These are phyloP conservation scores for Solanum hybrid DNA, from an alignment of 305 asterid species.

Conservation along the genomic window DNA sequence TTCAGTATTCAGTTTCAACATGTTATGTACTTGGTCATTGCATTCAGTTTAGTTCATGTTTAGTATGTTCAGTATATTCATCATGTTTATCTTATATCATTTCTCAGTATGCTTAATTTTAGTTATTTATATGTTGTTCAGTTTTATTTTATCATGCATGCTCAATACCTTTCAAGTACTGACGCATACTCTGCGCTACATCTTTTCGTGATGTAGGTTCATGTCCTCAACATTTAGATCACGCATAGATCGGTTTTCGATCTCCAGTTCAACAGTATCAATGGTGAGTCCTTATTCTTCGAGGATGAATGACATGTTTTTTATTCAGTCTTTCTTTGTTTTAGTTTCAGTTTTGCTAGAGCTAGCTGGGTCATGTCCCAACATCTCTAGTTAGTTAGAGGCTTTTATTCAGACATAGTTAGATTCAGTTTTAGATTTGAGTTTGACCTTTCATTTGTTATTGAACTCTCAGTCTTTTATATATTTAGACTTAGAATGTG, in stretches of 20 bases:
- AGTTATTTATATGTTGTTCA: neutral
- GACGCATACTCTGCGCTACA: neutral
- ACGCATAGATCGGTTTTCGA: too few species aligned
- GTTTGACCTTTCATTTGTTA: neutral
- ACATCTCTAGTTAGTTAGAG: neutral
- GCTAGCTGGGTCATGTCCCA: neutral
- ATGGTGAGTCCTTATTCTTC: neutral
- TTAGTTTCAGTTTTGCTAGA: neutral
- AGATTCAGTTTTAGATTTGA: neutral
- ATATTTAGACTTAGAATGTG: neutral
- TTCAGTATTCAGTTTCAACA: too few species aligned
- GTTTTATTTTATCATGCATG: neutral
- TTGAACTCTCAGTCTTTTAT: neutral
- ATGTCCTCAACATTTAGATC: neutral
- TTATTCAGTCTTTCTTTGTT: too few species aligned
- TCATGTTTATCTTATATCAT: too few species aligned
- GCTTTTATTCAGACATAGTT: neutral
- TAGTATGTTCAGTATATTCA: too few species aligned
- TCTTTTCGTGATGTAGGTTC: neutral
- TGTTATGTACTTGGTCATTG: too few species aligned
- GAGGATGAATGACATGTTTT: neutral
- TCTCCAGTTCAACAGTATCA: neutral
- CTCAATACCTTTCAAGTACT: neutral
- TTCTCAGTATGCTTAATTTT: neutral
- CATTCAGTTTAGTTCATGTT: too few species aligned